Evolutionary conservation across 1,284 basidiomycete genomes (phyloP).

Genomic region (Neotropicomus parvogracilis): DNA sequence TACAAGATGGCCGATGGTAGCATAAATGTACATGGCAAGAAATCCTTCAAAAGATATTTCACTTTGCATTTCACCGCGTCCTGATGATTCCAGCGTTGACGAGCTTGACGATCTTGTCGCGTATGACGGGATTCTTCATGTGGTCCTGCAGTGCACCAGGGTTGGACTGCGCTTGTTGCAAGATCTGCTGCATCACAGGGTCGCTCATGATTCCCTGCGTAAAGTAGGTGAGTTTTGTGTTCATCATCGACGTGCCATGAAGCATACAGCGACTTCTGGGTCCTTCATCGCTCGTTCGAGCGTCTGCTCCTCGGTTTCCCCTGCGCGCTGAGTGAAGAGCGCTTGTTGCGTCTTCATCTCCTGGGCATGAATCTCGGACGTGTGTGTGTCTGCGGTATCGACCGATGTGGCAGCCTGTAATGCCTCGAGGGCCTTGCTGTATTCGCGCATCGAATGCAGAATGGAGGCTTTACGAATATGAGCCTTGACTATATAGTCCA

Average conservation of each 20-base stretch:
- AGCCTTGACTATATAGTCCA: conserved; percentile 74
- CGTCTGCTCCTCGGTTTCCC: conserved; percentile 91
- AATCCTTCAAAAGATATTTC: conserved; percentile 10
- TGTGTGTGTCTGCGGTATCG: conserved; percentile 77
- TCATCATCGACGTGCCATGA: neutral
- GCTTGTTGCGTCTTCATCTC: conserved; percentile 81
- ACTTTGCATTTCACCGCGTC: conserved; percentile 48
- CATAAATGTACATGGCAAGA: conserved; percentile 22
- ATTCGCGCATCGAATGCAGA: conserved; percentile 88
- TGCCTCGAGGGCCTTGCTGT: conserved; percentile 81
- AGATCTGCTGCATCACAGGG: conserved; percentile 89
- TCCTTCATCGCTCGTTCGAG: conserved; percentile 94
- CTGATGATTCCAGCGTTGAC: conserved; percentile 91
- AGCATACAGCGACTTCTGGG: conserved; percentile 88
- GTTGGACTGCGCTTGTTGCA: conserved; percentile 91
- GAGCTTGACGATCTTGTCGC: conserved; percentile 87
- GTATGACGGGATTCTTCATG: conserved; percentile 91
- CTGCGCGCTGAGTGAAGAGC: conserved; percentile 76
- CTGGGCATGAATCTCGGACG: conserved; percentile 75
- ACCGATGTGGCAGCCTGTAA: conserved; percentile 71
- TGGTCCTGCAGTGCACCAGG: conserved; percentile 92
- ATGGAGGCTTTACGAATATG: conserved; percentile 94
- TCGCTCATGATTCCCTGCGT: conserved; percentile 76
- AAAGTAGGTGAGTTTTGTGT: conserved; percentile 9
- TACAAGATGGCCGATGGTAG: conserved; percentile 25